These are phyloP conservation scores for Tympanopsis confertula DNA, from an alignment of 2,329 filamentous ascomycete species.

Conservation along the genomic window DNA sequence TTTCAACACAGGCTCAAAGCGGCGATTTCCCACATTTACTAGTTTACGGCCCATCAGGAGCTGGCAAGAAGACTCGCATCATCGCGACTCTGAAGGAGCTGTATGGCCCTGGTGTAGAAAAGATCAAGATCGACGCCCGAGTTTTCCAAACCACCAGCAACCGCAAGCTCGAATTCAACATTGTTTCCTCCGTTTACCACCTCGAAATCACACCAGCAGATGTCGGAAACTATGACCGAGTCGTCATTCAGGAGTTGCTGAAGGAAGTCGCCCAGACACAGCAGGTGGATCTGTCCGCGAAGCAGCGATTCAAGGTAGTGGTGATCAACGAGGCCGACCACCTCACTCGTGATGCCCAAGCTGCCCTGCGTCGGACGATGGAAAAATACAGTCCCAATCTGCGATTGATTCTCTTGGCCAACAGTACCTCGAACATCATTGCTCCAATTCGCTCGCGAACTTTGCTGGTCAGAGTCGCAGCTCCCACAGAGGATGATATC, in stretches of 20 bases:
- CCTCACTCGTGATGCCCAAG: conserved; percentile 85
- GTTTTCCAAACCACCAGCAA: conserved; percentile 93
- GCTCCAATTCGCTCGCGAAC: conserved; percentile 92
- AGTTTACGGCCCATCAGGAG: conserved; percentile 90
- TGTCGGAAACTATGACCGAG: conserved; percentile 89
- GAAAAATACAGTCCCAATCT: conserved; percentile 98
- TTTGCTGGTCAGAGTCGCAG: conserved; percentile 79
- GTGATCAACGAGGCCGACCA: conserved; percentile 99
- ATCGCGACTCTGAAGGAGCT: conserved; percentile 90
- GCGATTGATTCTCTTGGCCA: conserved; percentile 80
- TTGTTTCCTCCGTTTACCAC: conserved; percentile 92
- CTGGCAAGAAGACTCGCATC: conserved; percentile 94
- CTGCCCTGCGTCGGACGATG: conserved; percentile 89
- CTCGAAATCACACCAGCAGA: conserved; percentile 96
- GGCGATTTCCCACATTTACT: conserved; percentile 96
- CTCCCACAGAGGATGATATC: conserved; percentile 78
- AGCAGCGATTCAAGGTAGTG: conserved; percentile 93
- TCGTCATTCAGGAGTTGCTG: conserved; percentile 86
- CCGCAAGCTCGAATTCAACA: conserved; percentile 98
- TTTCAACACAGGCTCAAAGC: conserved; percentile 63
- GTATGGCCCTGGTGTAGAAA: conserved; percentile 93
- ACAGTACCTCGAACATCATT: conserved; percentile 96
- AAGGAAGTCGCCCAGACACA: conserved; percentile 98
- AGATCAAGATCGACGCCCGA: conserved; percentile 97
- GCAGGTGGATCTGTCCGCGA: conserved; percentile 86